A percentile compares a stretch with the other conserved stretches of the same genome.
These are phyloP conservation scores for Physocladia obscura DNA, from an alignment of 192 early-diverging fungal genomes.

Conservation along the genomic window DNA sequence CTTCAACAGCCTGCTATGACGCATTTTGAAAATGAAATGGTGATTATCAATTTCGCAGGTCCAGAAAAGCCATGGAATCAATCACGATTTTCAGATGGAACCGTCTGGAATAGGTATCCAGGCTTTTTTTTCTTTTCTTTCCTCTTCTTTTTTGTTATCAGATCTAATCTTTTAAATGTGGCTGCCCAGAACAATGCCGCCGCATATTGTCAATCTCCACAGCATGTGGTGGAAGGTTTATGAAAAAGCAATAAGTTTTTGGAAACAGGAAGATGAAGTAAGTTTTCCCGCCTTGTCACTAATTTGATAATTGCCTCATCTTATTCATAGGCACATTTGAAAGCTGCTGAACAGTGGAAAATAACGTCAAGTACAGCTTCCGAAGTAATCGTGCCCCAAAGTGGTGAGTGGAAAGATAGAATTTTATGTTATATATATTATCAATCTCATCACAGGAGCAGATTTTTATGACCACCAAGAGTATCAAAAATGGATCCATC, in stretches of 20 bases:
- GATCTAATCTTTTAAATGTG: not conserved
- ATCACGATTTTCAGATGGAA: slow-evolving; percentile 49
- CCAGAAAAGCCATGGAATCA: slow-evolving; percentile 85
- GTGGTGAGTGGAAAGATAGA: no score
- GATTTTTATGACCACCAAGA: no score
- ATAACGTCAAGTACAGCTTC: no score
- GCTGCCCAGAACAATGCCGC: slow-evolving; percentile 6
- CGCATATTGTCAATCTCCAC: slow-evolving; percentile 18
- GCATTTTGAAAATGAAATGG: slow-evolving; percentile 67
- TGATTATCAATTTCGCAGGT: slow-evolving; percentile 89
- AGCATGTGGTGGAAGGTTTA: slow-evolving; percentile 26
- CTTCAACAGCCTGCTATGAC: slow-evolving; percentile 75
- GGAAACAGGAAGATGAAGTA: slow-evolving; percentile 13
- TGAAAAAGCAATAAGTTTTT: not conserved
- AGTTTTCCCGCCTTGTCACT: no score
- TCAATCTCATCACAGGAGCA: no score
- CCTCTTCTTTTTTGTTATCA: not conserved
- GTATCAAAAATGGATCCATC: no score
- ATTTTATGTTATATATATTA: no score
- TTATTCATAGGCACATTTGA: no score
- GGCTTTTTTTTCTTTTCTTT: not conserved
- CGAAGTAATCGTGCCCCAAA: no score
- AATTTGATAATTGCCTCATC: no score
- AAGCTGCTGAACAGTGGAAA: no score
- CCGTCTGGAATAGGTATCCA: slow-evolving; percentile 24